These are phyloP conservation scores for Spinacia oleracea DNA, from an alignment of 179 eudicot genomes.

Conservation along the genomic window DNA sequence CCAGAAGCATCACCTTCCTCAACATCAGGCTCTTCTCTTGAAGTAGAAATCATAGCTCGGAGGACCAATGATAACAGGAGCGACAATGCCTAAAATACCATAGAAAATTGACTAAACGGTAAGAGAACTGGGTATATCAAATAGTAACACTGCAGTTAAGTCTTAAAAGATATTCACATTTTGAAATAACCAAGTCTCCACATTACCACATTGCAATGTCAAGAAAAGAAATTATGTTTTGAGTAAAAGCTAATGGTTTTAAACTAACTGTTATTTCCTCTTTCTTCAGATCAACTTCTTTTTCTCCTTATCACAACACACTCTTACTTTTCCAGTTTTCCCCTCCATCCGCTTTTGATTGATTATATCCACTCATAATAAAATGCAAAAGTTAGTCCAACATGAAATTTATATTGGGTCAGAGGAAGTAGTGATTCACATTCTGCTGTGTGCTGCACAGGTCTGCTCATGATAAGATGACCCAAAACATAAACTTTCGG, in stretches of 20 bases:
- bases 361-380: neutral
- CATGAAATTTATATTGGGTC: neutral
- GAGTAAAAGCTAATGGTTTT: neutral
- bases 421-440: neutral
- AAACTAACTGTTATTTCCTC: neutral
- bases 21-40: slow-evolving; percentile 38
- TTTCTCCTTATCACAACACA: neutral
- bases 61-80: slow-evolving; percentile 57
- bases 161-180: neutral
- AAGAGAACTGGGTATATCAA: neutral
- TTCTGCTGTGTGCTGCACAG: neutral
- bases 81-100: slow-evolving; percentile 48
- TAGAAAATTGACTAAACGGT: neutral
- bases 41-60: slow-evolving; percentile 53
- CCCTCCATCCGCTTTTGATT: neutral
- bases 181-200: neutral
- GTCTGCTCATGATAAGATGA: neutral
- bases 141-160: neutral
- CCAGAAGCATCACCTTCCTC: slow-evolving; percentile 43
- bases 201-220: neutral
- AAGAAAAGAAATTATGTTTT: neutral
- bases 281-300: neutral
- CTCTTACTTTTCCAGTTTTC: neutral
- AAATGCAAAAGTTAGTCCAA: neutral
- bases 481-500: neutral